Percentiles rank a stretch among this genome's conserved stretches.
Conservation (phyloP, 306 rosid species). For the Sphenostylis stenocarpa region DNA sequence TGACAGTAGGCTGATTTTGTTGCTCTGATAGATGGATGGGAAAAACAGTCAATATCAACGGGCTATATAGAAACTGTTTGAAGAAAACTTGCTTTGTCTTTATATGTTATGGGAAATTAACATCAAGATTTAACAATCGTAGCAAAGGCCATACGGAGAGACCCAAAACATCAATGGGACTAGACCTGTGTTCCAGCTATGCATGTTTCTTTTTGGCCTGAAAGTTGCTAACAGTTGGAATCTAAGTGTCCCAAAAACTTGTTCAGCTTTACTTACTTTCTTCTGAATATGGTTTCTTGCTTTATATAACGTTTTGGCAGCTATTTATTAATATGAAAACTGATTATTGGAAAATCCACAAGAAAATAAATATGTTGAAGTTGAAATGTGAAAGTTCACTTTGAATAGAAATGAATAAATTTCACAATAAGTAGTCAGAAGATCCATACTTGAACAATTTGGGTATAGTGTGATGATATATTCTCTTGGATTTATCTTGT, state of each 20-base stretch:
- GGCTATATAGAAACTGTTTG: background rate
- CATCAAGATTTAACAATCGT: background rate
- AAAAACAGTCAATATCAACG: background rate
- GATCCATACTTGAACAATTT: too few species aligned
- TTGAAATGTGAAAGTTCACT: too few species aligned
- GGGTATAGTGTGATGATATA: too few species aligned
- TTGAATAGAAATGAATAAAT: too few species aligned
- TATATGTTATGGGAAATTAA: background rate
- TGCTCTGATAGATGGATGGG: background rate
- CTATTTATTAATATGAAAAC: background rate
- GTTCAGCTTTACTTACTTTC: background rate
- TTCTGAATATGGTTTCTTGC: too few species aligned
- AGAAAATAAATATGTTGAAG: too few species aligned
- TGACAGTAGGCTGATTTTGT: background rate
- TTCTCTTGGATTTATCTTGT: too few species aligned
- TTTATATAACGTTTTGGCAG: background rate
- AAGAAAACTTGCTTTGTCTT: background rate
- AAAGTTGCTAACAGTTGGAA: background rate
- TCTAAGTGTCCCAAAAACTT: background rate
- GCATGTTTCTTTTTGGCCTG: background rate
- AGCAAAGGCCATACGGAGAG: background rate
- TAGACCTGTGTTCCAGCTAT: background rate
- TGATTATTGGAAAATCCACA: background rate
- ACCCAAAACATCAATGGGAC: constrained; percentile 6
- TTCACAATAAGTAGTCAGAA: too few species aligned